A percentile compares a stretch with the other conserved stretches of the same genome.
These are phyloP conservation scores for Cichorium intybus DNA, from an alignment of 140 eudicot species.

Conservation along the genomic window DNA sequence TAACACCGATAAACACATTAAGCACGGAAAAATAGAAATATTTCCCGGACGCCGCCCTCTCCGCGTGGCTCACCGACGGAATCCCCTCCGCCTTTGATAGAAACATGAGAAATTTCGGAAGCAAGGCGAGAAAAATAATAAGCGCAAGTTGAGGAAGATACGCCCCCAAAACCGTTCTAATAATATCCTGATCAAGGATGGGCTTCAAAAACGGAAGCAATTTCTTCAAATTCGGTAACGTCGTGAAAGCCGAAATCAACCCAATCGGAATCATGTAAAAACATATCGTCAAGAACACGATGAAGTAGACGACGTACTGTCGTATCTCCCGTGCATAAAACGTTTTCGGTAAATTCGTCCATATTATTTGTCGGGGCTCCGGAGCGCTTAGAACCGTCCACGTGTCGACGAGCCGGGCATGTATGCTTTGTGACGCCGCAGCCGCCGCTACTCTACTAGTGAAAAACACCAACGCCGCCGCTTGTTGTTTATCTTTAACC, in stretches of 20 bases:
- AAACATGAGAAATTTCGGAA: slow-evolving; percentile 77
- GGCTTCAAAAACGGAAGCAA: slow-evolving; percentile 67
- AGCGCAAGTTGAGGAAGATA: slow-evolving; percentile 90
- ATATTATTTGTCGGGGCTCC: slow-evolving; percentile 69
- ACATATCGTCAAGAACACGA: slow-evolving; percentile 69
- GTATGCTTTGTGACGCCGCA: slow-evolving; percentile 84
- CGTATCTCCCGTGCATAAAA: slow-evolving; percentile 61
- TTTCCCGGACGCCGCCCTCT: slow-evolving; percentile 89
- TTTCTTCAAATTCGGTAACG: slow-evolving; percentile 62
- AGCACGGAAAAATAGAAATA: slow-evolving; percentile 76
- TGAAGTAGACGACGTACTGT: slow-evolving; percentile 53
- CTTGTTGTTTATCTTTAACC: slow-evolving; percentile 63
- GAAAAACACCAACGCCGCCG: slow-evolving; percentile 72
- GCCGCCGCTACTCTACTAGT: slow-evolving; percentile 65
- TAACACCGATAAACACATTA: slow-evolving; percentile 93
- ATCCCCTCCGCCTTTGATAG: slow-evolving; percentile 82
- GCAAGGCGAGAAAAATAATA: slow-evolving; percentile 73
- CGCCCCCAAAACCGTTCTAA: slow-evolving; percentile 75
- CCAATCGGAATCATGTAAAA: slow-evolving; percentile 91
- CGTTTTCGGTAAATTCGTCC: slow-evolving; percentile 69
- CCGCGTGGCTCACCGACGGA: slow-evolving; percentile 67
- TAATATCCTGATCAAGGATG: slow-evolving; percentile 26
- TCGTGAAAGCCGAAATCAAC: slow-evolving; percentile 76
- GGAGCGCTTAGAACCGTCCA: slow-evolving; percentile 90
- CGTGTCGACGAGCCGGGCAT: slow-evolving; percentile 62